Evolutionary conservation across 768 basidiomycete species (phyloP), one percentile per base, ranked within the genome.

Genomic region (Leccinum rimulosum): DNA sequence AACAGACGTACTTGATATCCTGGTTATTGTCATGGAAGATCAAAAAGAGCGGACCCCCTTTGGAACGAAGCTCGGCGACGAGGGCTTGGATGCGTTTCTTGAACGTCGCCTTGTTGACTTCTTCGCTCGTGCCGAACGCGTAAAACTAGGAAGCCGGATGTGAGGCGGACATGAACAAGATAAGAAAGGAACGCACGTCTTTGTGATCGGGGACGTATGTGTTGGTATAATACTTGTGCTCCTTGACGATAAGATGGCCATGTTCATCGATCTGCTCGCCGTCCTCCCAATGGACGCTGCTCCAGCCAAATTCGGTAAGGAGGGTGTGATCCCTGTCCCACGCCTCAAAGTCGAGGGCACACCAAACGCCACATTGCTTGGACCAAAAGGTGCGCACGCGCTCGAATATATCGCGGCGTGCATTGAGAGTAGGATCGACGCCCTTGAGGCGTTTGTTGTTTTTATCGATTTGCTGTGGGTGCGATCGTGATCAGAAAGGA

Each of bases 301-400:
- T 84, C 80, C 84, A 93, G n/a, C 93, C 93, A 64, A 91, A 88
- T 69, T 95, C 93, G 27, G 89, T 92, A 61, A 93, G 77, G 22
- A 86, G 61, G 1, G 75, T 81, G 66, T 91, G 88, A 47, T 91
- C 89, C 45, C 73, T 72, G 68, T 95, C 93, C 91, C 91, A 94
- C 17, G 81, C 83, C 73, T 94, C 93, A 61, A 94, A 87, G 70
- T 94, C 93, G 53, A 93, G 72, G 15, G 91, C 84, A 67, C 82
- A 82, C 88, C 90, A 93, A 4, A 82, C 81, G 45, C 89, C 91
- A 27, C 70, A 78, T 68, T 85, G 84, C 59, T 80, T 79, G 0
- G 74, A 73, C 85, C 87, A 93, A 54, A 84, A 76, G 3, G 78
- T 69, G 17, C 91, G 85, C 27, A 85, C 80, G 6, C 81, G 82